A percentile compares a stretch with the other conserved stretches of the same genome.
Conservation (phyloP, 1,284 basidiomycete species). For the Cystobasidiaceae sp. region DNA sequence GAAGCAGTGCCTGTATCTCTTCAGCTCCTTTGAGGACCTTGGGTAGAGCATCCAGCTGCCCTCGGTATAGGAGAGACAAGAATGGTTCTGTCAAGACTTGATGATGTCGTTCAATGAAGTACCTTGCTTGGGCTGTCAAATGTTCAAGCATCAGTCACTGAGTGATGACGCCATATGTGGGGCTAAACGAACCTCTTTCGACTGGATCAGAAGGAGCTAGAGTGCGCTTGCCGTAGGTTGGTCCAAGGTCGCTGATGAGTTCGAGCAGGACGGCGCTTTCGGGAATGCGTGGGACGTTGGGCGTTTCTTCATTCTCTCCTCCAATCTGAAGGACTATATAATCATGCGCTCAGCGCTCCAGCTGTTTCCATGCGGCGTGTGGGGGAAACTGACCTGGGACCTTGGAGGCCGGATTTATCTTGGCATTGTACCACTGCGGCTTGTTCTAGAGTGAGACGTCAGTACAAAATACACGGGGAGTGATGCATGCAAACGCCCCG, state of each 20-base stretch:
- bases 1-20: slow-evolving; percentile 31
- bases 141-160: neutral
- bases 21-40: slow-evolving; percentile 16
- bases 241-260: slow-evolving; percentile 21
- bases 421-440: slow-evolving; percentile 48
- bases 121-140: slow-evolving; percentile 31
- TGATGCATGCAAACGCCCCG: neutral
- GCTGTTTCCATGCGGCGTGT: no score
- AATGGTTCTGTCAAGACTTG: slow-evolving; percentile 13
- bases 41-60: neutral
- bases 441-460: slow-evolving; percentile 50
- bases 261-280: slow-evolving; percentile 31
- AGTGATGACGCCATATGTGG: neutral
- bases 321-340: slow-evolving; percentile 19
- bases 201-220: neutral
- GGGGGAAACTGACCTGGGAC: slow-evolving; percentile 46
- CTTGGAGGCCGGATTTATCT: slow-evolving; percentile 61
- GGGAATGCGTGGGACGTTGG: neutral
- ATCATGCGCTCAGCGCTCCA: neutral
- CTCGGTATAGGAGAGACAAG: neutral
- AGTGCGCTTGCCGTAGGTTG: no score
- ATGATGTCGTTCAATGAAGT: slow-evolving; percentile 34
- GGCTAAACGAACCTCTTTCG: slow-evolving; percentile 17
- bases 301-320: neutral
- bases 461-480: neutral